Base-by-base conservation (phyloP, 805 yeast species). In the Candida saitoana region DNA sequence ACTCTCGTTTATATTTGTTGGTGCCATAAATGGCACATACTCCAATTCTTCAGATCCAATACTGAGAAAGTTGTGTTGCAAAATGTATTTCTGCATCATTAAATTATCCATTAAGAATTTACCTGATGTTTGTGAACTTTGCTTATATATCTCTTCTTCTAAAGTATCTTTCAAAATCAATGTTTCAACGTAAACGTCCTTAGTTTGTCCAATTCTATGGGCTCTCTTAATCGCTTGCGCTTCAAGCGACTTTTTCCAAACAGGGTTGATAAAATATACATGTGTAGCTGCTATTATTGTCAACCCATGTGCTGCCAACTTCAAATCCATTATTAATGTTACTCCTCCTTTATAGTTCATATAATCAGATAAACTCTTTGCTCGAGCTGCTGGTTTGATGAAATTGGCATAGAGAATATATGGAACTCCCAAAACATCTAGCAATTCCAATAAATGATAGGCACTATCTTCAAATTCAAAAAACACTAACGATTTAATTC, bases 151-250 rank as follows among this genome's bases (percentile, higher is more conserved):
- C 49, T 80, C 84, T 56, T 82, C 84, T 49, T 83, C 89, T 36
- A 83, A 65, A 0, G 88, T 83, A 3, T 76, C 80, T 39, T 71
- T 63, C 50, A 83, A 55, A 2, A 83, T 75, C 43, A 83, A 59
- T 0, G 88, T 83, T 52, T 83, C 88, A n/a, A 83, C 89, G 54
- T 58, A 62, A 0, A 83, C 88, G 16, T 77, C 77, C n/a, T 69
- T 62, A 0, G 68, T 64, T 49, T 83, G 89, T 0, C 90, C 89
- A 55, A 83, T 83, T 59, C 89, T 72, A 59, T 83, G 90, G 0
- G 88, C 84, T 63, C 90, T 74, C 49, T 84, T 82, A 37, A 83
- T 80, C 1, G 88, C 88, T 51, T 83, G 89, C 0, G 88, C 88
- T 54, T 83, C 89, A 15, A 78, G 66, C 0, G 84, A 73, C 42